These are phyloP conservation scores for Abrus pulchellus DNA, from an alignment of 306 rosid species.

Conservation along the genomic window DNA sequence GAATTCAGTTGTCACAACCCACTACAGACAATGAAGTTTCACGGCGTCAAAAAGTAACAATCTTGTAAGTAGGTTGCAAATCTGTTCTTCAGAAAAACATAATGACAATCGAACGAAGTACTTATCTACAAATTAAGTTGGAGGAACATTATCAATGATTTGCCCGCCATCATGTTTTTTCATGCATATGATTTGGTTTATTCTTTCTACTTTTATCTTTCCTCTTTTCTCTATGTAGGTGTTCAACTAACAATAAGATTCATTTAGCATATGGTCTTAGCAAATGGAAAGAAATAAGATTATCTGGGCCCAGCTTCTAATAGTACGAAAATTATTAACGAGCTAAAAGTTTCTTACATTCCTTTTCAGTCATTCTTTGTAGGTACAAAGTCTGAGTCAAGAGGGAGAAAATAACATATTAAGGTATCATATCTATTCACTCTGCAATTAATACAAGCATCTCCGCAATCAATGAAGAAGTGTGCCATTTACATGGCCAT, in stretches of 20 bases:
- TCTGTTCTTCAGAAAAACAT: not conserved
- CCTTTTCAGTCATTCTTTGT: constrained; percentile 10
- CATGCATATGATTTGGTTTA: not conserved
- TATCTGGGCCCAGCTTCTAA: not conserved
- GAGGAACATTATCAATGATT: not conserved
- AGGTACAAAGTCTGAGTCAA: constrained; percentile 40
- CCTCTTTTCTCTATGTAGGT: not conserved
- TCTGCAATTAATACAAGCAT: not conserved
- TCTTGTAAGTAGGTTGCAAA: not conserved
- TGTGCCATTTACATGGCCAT: not conserved
- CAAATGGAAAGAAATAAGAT: not conserved
- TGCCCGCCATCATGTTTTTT: constrained; percentile 26
- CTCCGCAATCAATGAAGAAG: not conserved
- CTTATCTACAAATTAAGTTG: not conserved
- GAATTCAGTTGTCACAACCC: constrained; percentile 3
- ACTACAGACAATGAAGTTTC: not conserved
- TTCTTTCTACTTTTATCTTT: not conserved
- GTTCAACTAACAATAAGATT: not conserved
- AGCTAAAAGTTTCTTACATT: constrained; percentile 10
- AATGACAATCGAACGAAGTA: not conserved
- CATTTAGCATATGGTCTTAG: not conserved
- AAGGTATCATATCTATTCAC: not conserved
- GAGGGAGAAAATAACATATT: not conserved
- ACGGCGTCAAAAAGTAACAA: not conserved
- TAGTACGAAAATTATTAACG: constrained; percentile 14